Evolutionary conservation across 305 asterid species (phyloP).

Genomic region (Solanum hybrid): DNA sequence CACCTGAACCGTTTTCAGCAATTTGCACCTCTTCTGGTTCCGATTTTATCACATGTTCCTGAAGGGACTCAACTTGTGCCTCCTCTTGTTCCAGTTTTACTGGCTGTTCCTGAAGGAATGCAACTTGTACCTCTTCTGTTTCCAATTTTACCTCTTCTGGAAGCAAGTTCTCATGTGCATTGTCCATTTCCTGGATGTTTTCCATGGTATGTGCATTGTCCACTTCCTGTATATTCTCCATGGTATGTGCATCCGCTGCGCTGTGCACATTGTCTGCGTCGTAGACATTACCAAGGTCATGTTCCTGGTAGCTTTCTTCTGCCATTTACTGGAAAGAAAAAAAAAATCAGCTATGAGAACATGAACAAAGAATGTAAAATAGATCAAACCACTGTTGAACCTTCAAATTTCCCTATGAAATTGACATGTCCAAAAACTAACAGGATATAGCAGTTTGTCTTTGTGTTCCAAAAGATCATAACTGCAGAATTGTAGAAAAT

Average conservation of each 20-base stretch:
- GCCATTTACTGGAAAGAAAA: slow-evolving; percentile 36
- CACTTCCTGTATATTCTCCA: background rate
- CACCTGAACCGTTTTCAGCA: slow-evolving; percentile 23
- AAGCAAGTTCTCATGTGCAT: slow-evolving; percentile 13
- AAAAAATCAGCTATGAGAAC: background rate
- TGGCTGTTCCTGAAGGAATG: background rate
- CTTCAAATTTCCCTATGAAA: background rate
- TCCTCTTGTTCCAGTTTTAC: slow-evolving; percentile 19
- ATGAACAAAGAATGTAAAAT: background rate
- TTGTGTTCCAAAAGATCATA: background rate
- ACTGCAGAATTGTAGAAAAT: background rate
- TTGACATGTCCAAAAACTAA: background rate
- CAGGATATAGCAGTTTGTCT: background rate
- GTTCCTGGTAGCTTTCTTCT: slow-evolving; percentile 36
- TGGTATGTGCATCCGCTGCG: background rate
- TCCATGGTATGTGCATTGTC: slow-evolving; percentile 1
- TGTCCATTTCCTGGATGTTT: background rate
- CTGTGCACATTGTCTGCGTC: slow-evolving; percentile 9
- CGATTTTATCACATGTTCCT: background rate
- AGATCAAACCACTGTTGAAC: background rate
- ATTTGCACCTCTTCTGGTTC: slow-evolving; percentile 27
- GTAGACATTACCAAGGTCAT: slow-evolving; percentile 18
- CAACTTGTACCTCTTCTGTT: slow-evolving; percentile 30
- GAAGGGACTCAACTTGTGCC: slow-evolving; percentile 15
- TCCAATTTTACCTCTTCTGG: slow-evolving; percentile 22